Conservation (phyloP, 2,329 filamentous ascomycete genomes). For the Hymenoscyphus fraxineus region DNA sequence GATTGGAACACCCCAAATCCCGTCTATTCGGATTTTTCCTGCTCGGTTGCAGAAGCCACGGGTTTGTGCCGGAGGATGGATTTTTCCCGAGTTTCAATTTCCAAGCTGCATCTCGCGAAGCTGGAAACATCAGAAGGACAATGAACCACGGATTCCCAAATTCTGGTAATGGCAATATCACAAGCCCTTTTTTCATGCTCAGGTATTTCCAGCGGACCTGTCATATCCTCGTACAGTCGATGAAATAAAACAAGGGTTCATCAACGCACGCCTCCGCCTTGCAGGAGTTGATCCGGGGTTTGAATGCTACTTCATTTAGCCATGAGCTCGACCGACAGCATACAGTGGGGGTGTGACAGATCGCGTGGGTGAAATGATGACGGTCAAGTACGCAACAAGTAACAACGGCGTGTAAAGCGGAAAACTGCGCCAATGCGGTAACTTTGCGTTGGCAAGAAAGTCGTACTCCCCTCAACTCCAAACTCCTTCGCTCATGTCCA, state of each 20-base stretch:
- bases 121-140: background rate
- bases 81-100: background rate
- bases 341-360: background rate
- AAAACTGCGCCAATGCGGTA: slow-evolving; percentile 3
- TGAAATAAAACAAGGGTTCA: background rate
- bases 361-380: background rate
- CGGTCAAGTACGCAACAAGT: background rate
- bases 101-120: background rate
- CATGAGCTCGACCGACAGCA: background rate
- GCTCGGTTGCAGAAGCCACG: slow-evolving; percentile 3
- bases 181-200: background rate
- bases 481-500: background rate
- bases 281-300: background rate
- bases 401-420: slow-evolving; percentile 1
- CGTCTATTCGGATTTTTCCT: slow-evolving; percentile 1
- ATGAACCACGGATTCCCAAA: background rate
- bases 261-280: slow-evolving; percentile 2
- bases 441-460: slow-evolving; percentile 3
- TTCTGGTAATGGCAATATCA: background rate
- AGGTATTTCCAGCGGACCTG: background rate
- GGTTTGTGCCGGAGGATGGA: background rate
- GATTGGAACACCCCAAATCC: background rate
- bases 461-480: background rate
- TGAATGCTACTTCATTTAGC: background rate
- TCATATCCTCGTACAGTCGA: background rate